Evolutionary conservation across 2,329 filamentous ascomycete species (phyloP).

Genomic region (Mariannaea elegans): DNA sequence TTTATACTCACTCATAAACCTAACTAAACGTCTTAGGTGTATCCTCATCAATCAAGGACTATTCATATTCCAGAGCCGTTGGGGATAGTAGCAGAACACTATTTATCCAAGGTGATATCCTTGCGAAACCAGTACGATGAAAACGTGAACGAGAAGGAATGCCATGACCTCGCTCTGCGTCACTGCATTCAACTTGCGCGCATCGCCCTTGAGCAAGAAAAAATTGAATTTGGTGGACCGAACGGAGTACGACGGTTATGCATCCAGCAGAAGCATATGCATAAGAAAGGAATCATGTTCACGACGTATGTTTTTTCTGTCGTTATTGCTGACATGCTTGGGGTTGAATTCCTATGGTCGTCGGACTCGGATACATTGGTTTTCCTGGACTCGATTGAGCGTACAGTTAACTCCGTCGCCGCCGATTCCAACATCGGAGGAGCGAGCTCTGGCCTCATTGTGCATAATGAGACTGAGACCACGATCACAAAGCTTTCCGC

Average conservation of each 20-base stretch:
- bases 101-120: constrained; percentile 21
- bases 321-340: constrained; percentile 35
- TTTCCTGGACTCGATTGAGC: constrained; percentile 27
- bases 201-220: constrained; percentile 27
- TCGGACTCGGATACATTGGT: constrained; percentile 39
- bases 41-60: constrained; percentile 26
- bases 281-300: constrained; percentile 42
- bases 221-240: constrained; percentile 25
- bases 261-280: constrained; percentile 36
- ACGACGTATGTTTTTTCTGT: constrained; percentile 37
- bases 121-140: constrained; percentile 22
- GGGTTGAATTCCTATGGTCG: constrained; percentile 39
- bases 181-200: constrained; percentile 36
- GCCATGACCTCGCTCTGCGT: constrained; percentile 27
- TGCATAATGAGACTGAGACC: constrained; percentile 35
- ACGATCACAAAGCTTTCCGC: constrained; percentile 30
- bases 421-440: constrained; percentile 32
- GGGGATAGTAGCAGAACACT: constrained; percentile 32
- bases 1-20: too few relatives aligned
- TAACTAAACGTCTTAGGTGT: constrained; percentile 23
- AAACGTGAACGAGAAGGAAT: constrained; percentile 21
- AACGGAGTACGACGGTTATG: constrained; percentile 31
- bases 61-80: constrained; percentile 35
- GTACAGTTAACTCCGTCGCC: constrained; percentile 33
- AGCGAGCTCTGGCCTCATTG: constrained; percentile 35